phyloP scores from a whole-genome alignment of 352 stramenopile genomes.

The Globisporangium spiculum region DNA sequence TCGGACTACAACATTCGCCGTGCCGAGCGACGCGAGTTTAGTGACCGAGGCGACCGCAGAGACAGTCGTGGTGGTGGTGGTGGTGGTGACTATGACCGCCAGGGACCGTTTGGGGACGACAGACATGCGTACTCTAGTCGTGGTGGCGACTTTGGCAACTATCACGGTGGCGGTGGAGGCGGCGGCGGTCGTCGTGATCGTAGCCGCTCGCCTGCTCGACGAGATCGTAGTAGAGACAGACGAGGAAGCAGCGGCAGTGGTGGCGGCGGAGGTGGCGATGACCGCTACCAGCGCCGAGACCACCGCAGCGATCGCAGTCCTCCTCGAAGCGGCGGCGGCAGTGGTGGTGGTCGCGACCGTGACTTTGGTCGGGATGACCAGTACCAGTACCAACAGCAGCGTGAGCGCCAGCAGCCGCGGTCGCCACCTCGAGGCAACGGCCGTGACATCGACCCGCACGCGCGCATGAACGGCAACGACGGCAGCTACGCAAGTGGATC shows the following conservation, averaged over 20 bases:
- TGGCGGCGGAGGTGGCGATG: neutral
- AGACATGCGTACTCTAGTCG: slow-evolving; percentile 2
- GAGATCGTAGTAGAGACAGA: slow-evolving; percentile 12
- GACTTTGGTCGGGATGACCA: neutral
- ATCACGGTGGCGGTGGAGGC: neutral
- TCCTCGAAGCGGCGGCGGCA: neutral
- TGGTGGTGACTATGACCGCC: neutral
- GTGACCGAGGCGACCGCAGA: neutral
- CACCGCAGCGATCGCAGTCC: slow-evolving; percentile 14
- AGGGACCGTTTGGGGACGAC: slow-evolving; percentile 1
- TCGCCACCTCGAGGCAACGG: slow-evolving; percentile 6
- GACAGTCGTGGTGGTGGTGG: neutral
- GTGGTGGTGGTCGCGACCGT: neutral
- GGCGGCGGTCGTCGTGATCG: slow-evolving; percentile 13
- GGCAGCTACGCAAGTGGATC: slow-evolving; percentile 4
- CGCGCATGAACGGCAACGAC: slow-evolving; percentile 10
- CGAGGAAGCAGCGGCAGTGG: neutral
- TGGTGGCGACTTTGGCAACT: neutral
- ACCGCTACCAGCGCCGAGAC: slow-evolving; percentile 10
- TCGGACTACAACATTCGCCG: slow-evolving; percentile 60
- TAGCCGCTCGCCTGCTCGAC: slow-evolving; percentile 14
- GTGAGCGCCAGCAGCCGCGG: neutral
- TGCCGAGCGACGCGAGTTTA: neutral
- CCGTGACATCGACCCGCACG: neutral
- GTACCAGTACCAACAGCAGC: neutral